Conservation (phyloP, 768 basidiomycete species). For the Mycena polygramma region DNA sequence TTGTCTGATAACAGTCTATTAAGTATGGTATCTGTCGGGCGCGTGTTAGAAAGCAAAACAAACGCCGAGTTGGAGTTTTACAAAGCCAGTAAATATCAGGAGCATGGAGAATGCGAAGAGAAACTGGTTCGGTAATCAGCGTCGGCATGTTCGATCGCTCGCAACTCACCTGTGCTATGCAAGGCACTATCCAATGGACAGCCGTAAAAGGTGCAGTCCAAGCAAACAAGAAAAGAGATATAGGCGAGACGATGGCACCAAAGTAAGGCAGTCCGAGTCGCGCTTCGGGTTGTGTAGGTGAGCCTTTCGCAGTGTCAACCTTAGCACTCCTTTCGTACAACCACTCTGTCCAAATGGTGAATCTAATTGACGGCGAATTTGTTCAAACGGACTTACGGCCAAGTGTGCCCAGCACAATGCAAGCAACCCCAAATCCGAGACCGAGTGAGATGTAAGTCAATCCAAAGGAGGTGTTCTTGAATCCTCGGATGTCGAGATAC, state of each 20-base stretch:
- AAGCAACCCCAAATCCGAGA: slow-evolving; percentile 24
- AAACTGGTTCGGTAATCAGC: neutral
- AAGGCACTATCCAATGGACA: slow-evolving; percentile 35
- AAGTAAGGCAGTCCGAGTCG: slow-evolving; percentile 26
- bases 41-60: neutral
- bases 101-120: slow-evolving; percentile 32
- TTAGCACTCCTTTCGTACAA: slow-evolving; percentile 20
- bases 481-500: slow-evolving; percentile 28
- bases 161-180: slow-evolving; percentile 17
- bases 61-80: neutral
- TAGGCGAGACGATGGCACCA: slow-evolving; percentile 28
- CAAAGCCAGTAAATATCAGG: slow-evolving; percentile 35
- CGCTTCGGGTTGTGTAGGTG: slow-evolving; percentile 27
- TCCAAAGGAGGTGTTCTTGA: slow-evolving; percentile 25
- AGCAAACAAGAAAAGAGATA: slow-evolving; percentile 31
- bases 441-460: slow-evolving; percentile 34
- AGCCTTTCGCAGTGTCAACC: slow-evolving; percentile 15
- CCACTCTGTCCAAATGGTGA: slow-evolving; percentile 16
- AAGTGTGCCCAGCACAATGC: slow-evolving; percentile 12
- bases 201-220: slow-evolving; percentile 33
- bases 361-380: neutral
- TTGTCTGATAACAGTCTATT: slow-evolving; percentile 31
- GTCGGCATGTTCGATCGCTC: too few relatives aligned
- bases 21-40: slow-evolving; percentile 27
- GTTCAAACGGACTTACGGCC: slow-evolving; percentile 23